Conservation (phyloP, 148 eudicot species). For the Beta vulgaris region DNA sequence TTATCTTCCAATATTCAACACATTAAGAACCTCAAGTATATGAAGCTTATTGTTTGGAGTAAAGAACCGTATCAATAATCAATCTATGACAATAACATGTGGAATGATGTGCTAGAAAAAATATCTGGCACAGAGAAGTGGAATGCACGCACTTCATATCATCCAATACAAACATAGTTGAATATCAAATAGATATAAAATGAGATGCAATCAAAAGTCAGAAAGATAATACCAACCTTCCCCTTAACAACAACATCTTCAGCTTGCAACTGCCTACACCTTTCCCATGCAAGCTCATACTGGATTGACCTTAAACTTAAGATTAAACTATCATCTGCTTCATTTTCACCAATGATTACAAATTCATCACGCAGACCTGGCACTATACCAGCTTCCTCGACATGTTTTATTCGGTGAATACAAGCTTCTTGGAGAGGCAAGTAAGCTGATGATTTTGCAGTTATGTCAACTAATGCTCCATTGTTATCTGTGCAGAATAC, state of each 20-base stretch:
- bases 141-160: neutral
- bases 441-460: constrained; percentile 87
- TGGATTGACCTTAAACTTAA: constrained; percentile 69
- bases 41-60: neutral
- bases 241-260: constrained; percentile 91
- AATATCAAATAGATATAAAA: neutral
- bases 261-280: constrained; percentile 93
- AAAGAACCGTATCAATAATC: neutral
- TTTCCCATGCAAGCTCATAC: constrained; percentile 92
- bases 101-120: neutral
- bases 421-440: constrained; percentile 81
- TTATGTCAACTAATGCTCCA: constrained; percentile 83
- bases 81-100: neutral
- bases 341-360: constrained; percentile 72
- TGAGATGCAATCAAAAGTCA: neutral
- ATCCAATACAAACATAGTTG: neutral
- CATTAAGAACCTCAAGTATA: neutral
- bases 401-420: constrained; percentile 63
- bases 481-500: constrained; percentile 60
- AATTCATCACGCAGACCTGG: constrained; percentile 78
- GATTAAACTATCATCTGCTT: constrained; percentile 76
- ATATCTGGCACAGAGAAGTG: neutral
- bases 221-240: constrained; percentile 45
- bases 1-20: neutral
- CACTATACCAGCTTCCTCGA: constrained; percentile 75